Evolutionary conservation across 2,329 filamentous ascomycete species (phyloP).

Genomic region (Conoideocrella luteorostrata): DNA sequence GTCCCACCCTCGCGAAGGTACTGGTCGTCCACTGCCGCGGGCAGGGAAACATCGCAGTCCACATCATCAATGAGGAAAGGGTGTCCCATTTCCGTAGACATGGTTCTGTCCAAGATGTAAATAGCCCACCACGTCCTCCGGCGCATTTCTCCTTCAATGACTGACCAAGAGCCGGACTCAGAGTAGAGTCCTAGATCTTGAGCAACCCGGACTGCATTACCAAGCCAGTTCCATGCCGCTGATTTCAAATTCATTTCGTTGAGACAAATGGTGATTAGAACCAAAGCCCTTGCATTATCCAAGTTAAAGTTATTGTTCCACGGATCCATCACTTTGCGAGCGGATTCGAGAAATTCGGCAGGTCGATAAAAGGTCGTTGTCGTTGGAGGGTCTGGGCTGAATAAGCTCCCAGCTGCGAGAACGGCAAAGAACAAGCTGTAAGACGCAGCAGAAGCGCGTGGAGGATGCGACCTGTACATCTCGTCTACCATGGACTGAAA

Average conservation of each 20-base stretch:
- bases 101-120: constrained; percentile 78
- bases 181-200: constrained; percentile 79
- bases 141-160: constrained; percentile 78
- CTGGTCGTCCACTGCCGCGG: constrained; percentile 74
- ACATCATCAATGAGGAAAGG: constrained; percentile 79
- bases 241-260: constrained; percentile 83
- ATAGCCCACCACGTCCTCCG: constrained; percentile 90
- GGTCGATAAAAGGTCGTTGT: constrained; percentile 46
- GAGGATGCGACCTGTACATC: constrained; percentile 63
- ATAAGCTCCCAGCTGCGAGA: constrained; percentile 75
- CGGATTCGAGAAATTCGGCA: constrained; percentile 63
- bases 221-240: constrained; percentile 80
- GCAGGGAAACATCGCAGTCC: constrained; percentile 80
- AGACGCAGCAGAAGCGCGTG: constrained; percentile 59
- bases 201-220: constrained; percentile 68
- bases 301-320: constrained; percentile 75
- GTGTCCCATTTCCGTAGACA: constrained; percentile 73
- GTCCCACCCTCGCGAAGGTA: constrained; percentile 57
- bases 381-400: constrained; percentile 49
- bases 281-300: constrained; percentile 65
- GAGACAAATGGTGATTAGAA: constrained; percentile 72
- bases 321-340: constrained; percentile 65
- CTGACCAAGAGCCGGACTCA: constrained; percentile 65
- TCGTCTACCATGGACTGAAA: constrained; percentile 72
- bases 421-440: constrained; percentile 76